A percentile compares a stretch with the other conserved stretches of the same genome.
phyloP scores from a whole-genome alignment of 192 early-diverging fungal species.

The Linnemannia hyalina region DNA sequence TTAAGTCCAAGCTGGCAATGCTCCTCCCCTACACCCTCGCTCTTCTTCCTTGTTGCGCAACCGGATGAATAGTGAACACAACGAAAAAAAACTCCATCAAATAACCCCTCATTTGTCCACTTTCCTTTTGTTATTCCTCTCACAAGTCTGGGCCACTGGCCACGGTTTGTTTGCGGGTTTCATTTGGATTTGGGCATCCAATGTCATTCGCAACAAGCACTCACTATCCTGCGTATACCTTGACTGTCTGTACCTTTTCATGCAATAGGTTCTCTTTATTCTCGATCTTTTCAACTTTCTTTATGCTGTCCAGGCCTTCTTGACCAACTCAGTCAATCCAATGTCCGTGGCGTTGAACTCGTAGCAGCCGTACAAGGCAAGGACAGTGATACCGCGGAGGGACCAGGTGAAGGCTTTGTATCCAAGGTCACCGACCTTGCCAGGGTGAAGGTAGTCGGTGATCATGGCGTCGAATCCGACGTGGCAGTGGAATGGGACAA shows the following conservation, averaged over 20 bases:
- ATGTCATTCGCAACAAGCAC: neutral
- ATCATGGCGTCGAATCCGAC: slow-evolving; percentile 83
- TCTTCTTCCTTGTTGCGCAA: neutral
- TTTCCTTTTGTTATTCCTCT: neutral
- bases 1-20: no score
- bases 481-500: slow-evolving; percentile 92
- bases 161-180: neutral
- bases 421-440: slow-evolving; percentile 70
- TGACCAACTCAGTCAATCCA: slow-evolving; percentile 91
- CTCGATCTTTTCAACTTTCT: neutral
- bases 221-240: neutral
- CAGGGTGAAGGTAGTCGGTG: slow-evolving; percentile 86
- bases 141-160: neutral
- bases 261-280: slow-evolving; percentile 4
- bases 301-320: slow-evolving; percentile 89
- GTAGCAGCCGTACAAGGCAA: slow-evolving; percentile 88
- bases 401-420: slow-evolving; percentile 74
- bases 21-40: neutral
- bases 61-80: neutral
- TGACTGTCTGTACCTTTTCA: neutral
- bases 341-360: slow-evolving; percentile 97
- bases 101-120: neutral
- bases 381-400: slow-evolving; percentile 77
- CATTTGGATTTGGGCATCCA: neutral
- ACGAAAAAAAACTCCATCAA: neutral